Evolutionary conservation across 2,329 filamentous ascomycete genomes (phyloP).

Genomic region (Anisogramma anomala): DNA sequence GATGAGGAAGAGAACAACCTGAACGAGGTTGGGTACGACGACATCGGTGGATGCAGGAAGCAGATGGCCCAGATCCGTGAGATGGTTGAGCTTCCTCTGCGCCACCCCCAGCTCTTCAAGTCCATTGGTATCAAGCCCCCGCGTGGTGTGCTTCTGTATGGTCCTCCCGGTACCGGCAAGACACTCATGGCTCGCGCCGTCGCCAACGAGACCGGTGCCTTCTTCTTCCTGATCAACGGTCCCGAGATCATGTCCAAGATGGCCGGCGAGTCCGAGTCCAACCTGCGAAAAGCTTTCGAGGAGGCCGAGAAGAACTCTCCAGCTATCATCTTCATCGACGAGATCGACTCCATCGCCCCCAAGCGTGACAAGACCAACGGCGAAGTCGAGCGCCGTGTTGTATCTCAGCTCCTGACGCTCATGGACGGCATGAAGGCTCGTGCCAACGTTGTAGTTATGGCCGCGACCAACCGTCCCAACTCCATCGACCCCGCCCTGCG

Average conservation of each 20-base stretch:
- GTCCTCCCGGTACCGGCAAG: slow-evolving; percentile 97
- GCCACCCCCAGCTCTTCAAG: slow-evolving; percentile 98
- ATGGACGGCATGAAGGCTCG: slow-evolving; percentile 99
- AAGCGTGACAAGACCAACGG: slow-evolving; percentile 99
- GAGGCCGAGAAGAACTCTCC: slow-evolving; percentile 99
- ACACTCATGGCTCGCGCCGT: slow-evolving; percentile 98
- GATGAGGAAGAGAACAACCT: slow-evolving; percentile 99
- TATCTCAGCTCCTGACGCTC: slow-evolving; percentile 86
- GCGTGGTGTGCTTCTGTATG: slow-evolving; percentile 91
- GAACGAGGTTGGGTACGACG: slow-evolving; percentile 97
- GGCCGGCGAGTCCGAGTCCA: slow-evolving; percentile 98
- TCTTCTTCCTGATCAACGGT: slow-evolving; percentile 99
- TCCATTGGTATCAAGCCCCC: slow-evolving; percentile 99
- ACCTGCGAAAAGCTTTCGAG: slow-evolving; percentile 97
- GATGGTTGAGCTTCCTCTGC: slow-evolving; percentile 90
- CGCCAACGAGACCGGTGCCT: slow-evolving; percentile 96
- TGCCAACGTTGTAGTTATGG: slow-evolving; percentile 98
- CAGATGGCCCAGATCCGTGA: slow-evolving; percentile 99
- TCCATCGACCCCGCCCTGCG: slow-evolving; percentile 96
- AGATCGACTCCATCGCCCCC: slow-evolving; percentile 97
- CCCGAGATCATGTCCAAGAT: slow-evolving; percentile 99
- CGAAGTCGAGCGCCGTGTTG: slow-evolving; percentile 95
- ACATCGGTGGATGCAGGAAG: slow-evolving; percentile 98
- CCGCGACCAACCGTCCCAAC: slow-evolving; percentile 96
- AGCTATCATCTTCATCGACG: slow-evolving; percentile 98